phyloP scores from a whole-genome alignment of 805 yeast species.

The Candida oleophila region DNA sequence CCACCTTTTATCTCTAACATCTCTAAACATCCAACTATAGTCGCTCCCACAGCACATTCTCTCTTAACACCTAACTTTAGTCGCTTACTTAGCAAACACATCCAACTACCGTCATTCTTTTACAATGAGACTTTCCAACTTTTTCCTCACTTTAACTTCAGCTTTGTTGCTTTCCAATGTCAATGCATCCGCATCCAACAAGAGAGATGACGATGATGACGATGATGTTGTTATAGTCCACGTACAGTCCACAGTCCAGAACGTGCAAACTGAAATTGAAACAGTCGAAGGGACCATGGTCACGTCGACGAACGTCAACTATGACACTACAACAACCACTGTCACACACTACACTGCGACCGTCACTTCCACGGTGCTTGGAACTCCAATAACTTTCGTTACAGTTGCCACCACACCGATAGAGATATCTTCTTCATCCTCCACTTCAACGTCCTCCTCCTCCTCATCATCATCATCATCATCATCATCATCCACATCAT shows the following conservation, averaged over 20 bases:
- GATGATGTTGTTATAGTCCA: slow-evolving; percentile 30
- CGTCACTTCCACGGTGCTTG: slow-evolving; percentile 41
- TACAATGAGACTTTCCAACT: slow-evolving; percentile 28
- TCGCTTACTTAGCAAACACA: slow-evolving; percentile 7
- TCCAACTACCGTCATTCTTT: slow-evolving; percentile 20
- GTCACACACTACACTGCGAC: slow-evolving; percentile 44
- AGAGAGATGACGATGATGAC: slow-evolving; percentile 20
- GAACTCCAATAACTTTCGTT: slow-evolving; percentile 34
- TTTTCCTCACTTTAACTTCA: slow-evolving; percentile 18
- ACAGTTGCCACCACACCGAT: slow-evolving; percentile 35
- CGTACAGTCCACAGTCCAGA: slow-evolving; percentile 34
- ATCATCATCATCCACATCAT: not conserved
- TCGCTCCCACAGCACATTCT: slow-evolving; percentile 9
- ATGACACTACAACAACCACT: slow-evolving; percentile 34
- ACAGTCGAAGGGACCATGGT: slow-evolving; percentile 29
- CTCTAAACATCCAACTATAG: slow-evolving; percentile 14
- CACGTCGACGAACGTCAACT: slow-evolving; percentile 27
- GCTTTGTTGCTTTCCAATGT: slow-evolving; percentile 18
- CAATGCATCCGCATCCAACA: slow-evolving; percentile 19
- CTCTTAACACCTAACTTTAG: slow-evolving; percentile 3
- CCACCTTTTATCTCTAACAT: slow-evolving; percentile 2
- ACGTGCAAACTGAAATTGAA: slow-evolving; percentile 31
- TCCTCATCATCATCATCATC: slow-evolving; percentile 11
- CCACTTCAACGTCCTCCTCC: slow-evolving; percentile 9
- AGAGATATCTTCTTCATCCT: slow-evolving; percentile 10